Conservation (phyloP, 148 eudicot genomes). For the Vaccinium darrowii region DNA sequence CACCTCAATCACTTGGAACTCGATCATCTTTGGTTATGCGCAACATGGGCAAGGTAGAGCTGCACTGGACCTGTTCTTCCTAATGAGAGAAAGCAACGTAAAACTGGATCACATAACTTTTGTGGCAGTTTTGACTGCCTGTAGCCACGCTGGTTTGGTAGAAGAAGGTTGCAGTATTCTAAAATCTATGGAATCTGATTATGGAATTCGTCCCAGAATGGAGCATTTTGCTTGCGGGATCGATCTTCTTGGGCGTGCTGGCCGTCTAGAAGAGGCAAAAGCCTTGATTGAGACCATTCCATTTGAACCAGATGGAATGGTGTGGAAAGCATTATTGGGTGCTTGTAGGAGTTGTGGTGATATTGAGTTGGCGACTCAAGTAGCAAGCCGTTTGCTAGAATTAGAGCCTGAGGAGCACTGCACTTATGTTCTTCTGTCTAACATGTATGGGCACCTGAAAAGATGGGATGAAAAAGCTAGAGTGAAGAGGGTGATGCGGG, state of each 20-base stretch:
- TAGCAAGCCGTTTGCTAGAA: slow-evolving; percentile 53
- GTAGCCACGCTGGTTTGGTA: slow-evolving; percentile 78
- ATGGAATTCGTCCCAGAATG: slow-evolving; percentile 55
- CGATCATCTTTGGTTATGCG: slow-evolving; percentile 71
- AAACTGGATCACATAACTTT: slow-evolving; percentile 72
- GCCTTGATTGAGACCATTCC: slow-evolving; percentile 62
- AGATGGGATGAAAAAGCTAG: slow-evolving; percentile 65
- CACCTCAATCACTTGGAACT: slow-evolving; percentile 72
- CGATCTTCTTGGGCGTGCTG: slow-evolving; percentile 73
- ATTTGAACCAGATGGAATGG: slow-evolving; percentile 72
- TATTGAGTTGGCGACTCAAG: slow-evolving; percentile 55
- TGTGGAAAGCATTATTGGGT: slow-evolving; percentile 63
- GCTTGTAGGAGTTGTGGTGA: slow-evolving; percentile 69
- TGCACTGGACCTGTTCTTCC: slow-evolving; percentile 56
- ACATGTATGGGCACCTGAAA: slow-evolving; percentile 57
- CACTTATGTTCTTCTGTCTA: slow-evolving; percentile 66
- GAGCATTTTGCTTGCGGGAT: slow-evolving; percentile 81
- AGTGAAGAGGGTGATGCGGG: slow-evolving; percentile 61
- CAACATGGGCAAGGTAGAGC: slow-evolving; percentile 66
- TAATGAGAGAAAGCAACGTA: slow-evolving; percentile 41
- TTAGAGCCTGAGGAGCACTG: slow-evolving; percentile 65
- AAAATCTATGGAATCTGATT: slow-evolving; percentile 49
- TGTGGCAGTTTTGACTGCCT: slow-evolving; percentile 74
- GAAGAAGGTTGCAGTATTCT: slow-evolving; percentile 58
- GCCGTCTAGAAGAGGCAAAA: slow-evolving; percentile 55